Percentiles rank a stretch among this genome's conserved stretches.
Conservation (phyloP, 305 asterid genomes). For the Fraxinus floribunda region DNA sequence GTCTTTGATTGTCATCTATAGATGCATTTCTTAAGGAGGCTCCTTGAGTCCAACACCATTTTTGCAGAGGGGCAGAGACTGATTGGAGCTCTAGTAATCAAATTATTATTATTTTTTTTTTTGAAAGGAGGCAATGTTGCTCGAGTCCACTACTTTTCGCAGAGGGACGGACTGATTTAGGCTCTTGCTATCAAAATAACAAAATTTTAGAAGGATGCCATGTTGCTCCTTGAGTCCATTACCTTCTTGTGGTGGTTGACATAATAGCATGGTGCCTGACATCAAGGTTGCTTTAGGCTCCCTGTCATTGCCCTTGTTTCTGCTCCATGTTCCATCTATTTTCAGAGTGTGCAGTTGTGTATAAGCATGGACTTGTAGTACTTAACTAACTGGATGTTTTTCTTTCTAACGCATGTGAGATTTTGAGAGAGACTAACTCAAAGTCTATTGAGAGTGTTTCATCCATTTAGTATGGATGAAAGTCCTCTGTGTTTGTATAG, state of each 20-base stretch:
- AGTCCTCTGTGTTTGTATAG: neutral
- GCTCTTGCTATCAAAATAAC: neutral
- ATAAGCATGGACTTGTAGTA: neutral
- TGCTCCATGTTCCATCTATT: neutral
- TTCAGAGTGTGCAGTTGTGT: neutral
- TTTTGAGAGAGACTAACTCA: neutral
- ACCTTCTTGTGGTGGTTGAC: neutral
- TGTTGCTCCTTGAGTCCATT: neutral
- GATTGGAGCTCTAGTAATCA: neutral
- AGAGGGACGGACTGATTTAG: neutral
- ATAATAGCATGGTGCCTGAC: neutral
- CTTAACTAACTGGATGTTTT: neutral
- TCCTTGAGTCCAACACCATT: neutral
- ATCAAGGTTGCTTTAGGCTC: neutral
- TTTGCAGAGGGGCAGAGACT: neutral
- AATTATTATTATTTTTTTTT: neutral
- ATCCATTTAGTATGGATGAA: neutral
- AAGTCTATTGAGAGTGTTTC: neutral
- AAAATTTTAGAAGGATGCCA: neutral
- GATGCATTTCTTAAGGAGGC: neutral
- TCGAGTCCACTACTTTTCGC: neutral
- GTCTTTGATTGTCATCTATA: neutral
- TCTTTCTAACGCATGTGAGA: neutral
- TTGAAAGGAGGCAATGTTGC: neutral
- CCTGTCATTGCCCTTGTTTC: neutral